Evolutionary conservation across 2,329 filamentous ascomycete genomes (phyloP), one percentile per base, ranked within the genome.

Genomic region (Didymosphaeria variabile): DNA sequence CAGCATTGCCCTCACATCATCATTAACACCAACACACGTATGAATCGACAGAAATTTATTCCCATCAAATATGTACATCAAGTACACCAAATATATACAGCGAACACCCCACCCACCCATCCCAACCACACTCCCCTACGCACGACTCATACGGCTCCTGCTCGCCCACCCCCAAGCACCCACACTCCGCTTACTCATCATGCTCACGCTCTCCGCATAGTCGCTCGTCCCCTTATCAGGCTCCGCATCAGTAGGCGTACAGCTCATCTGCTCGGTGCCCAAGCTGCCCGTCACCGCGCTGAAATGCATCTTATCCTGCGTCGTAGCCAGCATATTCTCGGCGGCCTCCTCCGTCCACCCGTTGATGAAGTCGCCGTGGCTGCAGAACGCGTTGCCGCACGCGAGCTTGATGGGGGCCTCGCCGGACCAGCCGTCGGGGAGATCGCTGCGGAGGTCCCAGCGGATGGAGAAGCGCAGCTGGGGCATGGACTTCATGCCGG

Each of bases 351-450:
- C 67, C 1, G 78, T 72, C 82, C 82, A 84, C 1, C 74, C 82
- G 42, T 83, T 83, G 69, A 84, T 81, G 55, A 84, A 83, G 64
- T 84, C 82, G 3, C 82, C 81, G 64, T 84, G 82, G 3, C 72
- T 74, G 74, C 79, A 80, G 66, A 74, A 83, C 0, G 78, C 77
- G n/a, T 69, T 50, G 6, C 74, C 74, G 58, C 77, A 82, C 0
- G 82, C 75, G 0, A 83, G 75, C 72, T 82, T 77, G 23, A 83
- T 64, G 0, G 82, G 82, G 0, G 81, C 77, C 0, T 70, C 72
- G 45, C 82, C 81, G 38, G 62, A 74, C 82, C 82, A 84, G 21
- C 82, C 81, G 46, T 79, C 71, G 3, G 82, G 80, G 4, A 84
- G 66, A 0, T 70, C 72, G 49, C 78, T 79, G 58, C 80, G 78